Percentiles rank a stretch among this genome's conserved stretches.
These are phyloP conservation scores for Cerioporus squamosus DNA, from an alignment of 1,284 basidiomycete species.

Conservation along the genomic window DNA sequence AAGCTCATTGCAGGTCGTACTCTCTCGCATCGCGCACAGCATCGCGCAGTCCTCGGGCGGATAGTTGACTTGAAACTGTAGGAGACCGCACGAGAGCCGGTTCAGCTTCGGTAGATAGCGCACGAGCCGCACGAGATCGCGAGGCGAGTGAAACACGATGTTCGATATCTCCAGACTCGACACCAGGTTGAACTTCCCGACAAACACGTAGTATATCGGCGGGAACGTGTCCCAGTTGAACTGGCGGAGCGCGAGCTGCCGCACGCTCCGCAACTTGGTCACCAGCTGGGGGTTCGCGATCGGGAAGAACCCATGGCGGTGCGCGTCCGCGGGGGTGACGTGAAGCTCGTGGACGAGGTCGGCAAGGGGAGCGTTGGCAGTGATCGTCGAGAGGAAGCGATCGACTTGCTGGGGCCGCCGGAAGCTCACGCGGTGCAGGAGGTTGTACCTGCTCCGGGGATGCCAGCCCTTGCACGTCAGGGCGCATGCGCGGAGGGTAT, in stretches of 20 bases:
- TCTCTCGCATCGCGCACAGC: not conserved
- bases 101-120: not conserved
- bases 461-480: not conserved
- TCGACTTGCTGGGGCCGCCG: not conserved
- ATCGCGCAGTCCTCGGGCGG: not conserved
- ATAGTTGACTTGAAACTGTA: not conserved
- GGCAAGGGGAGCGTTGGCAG: not conserved
- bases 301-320: not conserved
- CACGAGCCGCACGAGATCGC: not conserved
- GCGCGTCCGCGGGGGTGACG: not conserved
- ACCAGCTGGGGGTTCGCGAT: not conserved
- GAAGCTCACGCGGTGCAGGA: not conserved
- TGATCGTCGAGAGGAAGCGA: not conserved
- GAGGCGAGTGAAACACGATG: not conserved
- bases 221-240: not conserved
- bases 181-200: not conserved
- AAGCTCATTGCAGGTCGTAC: not conserved
- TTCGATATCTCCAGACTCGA: not conserved
- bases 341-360: not conserved
- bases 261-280: not conserved
- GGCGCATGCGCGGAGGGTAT: not conserved
- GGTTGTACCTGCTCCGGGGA: not conserved
- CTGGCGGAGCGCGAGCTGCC: not conserved
- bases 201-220: not conserved
- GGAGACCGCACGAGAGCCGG: not conserved